Base-by-base conservation (phyloP, 2,329 filamentous ascomycete genomes). In the Aspergillus clavatus region DNA sequence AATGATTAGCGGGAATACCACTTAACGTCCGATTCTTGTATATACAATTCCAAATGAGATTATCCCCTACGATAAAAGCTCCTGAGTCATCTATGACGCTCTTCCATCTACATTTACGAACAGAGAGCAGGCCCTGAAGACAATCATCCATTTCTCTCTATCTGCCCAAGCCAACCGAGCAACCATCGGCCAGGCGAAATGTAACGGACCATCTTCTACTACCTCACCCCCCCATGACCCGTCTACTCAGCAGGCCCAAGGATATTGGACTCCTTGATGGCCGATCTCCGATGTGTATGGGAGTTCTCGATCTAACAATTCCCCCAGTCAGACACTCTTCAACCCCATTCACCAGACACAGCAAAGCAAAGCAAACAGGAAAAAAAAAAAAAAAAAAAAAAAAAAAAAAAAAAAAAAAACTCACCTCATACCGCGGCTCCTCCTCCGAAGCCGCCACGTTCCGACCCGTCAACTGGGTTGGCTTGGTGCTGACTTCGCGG, bases 391-490 rank as follows among this genome's bases (percentile, higher is more conserved):
- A n/a, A n/a, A n/a, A n/a, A n/a, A n/a, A n/a, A n/a, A n/a, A n/a
- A n/a, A n/a, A n/a, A n/a, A n/a, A n/a, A n/a, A n/a, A n/a, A n/a
- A 21, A 6, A 10, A 36, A 14, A n/a, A 35, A 21, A 45, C 48
- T 7, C 46, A 70, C 69, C 59, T 70, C 64, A 43, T 72, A 72
- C 24, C 66, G 60, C 10, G 69, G 67, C 40, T 59, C 58, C 0
- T 64, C 51, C 4, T 53, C 45, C 21, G 63, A 60, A 22, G 69
- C 65, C 27, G 63, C 55, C 8, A 71, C 65, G 33, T 62, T 62
- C n/a, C 65, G 60, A 4, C 63, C 65, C 0, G 65, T 63, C 40
- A 65, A 49, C 2, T 55, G 57, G 7, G 61, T 58, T 0, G 60
- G 54, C 38, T 61, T 41, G 0, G 67, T 70, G 33, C 67, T 47